Percentiles rank a stretch among this genome's conserved stretches.
phyloP scores from a whole-genome alignment of 1,284 basidiomycete species.

The Bjerkandera adusta region DNA sequence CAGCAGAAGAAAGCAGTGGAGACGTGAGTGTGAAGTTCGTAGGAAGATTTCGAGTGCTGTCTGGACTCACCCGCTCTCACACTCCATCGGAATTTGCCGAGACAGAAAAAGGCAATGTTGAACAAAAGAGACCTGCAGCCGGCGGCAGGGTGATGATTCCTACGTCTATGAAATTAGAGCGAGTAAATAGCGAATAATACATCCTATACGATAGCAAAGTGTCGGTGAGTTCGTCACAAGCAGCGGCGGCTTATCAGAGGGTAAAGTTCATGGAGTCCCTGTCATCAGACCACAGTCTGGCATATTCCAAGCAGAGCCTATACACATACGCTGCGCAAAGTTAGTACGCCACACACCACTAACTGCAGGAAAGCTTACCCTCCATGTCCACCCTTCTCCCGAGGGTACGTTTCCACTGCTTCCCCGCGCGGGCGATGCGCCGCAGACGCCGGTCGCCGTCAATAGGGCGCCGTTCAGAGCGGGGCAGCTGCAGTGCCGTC shows the following conservation, averaged over 20 bases:
- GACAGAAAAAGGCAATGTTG: too few species aligned
- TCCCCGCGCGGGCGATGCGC: conserved; percentile 84
- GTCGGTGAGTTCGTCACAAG: neutral
- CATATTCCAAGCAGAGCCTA: conserved; percentile 87
- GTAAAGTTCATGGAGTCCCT: conserved; percentile 65
- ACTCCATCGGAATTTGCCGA: too few species aligned
- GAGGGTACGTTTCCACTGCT: conserved; percentile 85
- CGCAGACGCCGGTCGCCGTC: conserved; percentile 75
- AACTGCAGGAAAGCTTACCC: conserved; percentile 45
- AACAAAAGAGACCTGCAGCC: too few species aligned
- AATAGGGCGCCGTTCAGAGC: conserved; percentile 36
- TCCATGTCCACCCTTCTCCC: conserved; percentile 88
- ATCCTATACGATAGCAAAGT: conserved; percentile 10
- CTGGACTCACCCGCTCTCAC: too few species aligned
- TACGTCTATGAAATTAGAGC: too few species aligned
- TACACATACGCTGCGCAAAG: conserved; percentile 73
- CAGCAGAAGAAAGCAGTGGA: too few species aligned
- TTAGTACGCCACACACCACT: conserved; percentile 11
- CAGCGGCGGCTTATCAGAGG: conserved; percentile 22
- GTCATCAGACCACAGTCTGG: conserved; percentile 80
- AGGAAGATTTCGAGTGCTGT: too few species aligned
- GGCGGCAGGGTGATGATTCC: too few species aligned
- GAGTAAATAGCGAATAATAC: conserved; percentile 8
- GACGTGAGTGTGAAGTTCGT: too few species aligned
- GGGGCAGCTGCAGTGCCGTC: conserved; percentile 29